These are phyloP conservation scores for Chrysoporthe puriensis DNA, from an alignment of 2,329 filamentous ascomycete species.

Conservation along the genomic window DNA sequence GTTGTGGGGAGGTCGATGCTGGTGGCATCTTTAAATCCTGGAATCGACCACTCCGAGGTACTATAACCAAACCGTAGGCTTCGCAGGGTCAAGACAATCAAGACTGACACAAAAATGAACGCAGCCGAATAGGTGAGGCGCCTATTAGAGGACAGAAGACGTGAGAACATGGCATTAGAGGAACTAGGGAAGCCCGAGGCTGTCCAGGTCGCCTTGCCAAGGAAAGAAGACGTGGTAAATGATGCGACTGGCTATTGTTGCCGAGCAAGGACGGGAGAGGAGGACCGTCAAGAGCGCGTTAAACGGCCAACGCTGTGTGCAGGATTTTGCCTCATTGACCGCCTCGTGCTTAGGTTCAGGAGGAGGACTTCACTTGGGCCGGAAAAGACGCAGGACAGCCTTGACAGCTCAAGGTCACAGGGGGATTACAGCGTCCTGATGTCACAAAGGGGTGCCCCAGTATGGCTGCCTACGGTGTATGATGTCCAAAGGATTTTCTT, in stretches of 20 bases:
- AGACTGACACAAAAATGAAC: neutral
- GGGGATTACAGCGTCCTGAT: neutral
- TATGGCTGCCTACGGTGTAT: neutral
- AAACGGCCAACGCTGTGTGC: neutral
- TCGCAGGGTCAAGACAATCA: neutral
- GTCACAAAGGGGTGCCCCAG: neutral
- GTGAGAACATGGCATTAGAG: slow-evolving; percentile 1
- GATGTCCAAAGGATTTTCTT: neutral
- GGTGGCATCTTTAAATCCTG: neutral
- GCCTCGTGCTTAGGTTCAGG: too few relatives aligned
- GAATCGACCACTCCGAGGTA: neutral
- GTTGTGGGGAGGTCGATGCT: neutral
- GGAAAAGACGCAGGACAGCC: neutral
- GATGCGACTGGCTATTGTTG: neutral
- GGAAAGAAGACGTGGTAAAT: slow-evolving; percentile 3
- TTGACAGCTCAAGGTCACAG: neutral
- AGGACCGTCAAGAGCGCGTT: neutral
- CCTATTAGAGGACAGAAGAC: neutral
- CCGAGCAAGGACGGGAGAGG: neutral
- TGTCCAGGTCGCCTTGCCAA: slow-evolving; percentile 1
- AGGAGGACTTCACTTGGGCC: too few relatives aligned
- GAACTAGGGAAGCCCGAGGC: neutral
- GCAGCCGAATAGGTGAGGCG: neutral
- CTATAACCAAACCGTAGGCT: neutral
- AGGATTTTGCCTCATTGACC: neutral